Conservation (phyloP, 805 yeast species). For the Saturnispora mendoncae region DNA sequence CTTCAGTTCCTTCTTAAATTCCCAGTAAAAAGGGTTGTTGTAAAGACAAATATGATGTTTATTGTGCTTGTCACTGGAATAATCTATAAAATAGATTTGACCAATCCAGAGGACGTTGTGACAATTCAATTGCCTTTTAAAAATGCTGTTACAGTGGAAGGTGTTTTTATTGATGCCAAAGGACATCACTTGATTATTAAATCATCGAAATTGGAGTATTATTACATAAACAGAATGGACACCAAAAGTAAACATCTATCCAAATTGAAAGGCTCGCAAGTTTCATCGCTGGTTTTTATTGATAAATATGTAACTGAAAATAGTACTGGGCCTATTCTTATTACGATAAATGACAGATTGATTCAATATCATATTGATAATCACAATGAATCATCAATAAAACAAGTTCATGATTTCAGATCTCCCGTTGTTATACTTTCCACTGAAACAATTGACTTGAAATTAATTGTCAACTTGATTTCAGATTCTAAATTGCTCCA, state of each 20-base stretch:
- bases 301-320: constrained; percentile 19
- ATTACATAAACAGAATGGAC: constrained; percentile 36
- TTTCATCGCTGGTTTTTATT: constrained; percentile 35
- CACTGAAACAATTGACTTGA: neutral
- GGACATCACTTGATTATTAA: constrained; percentile 47
- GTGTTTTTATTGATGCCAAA: constrained; percentile 40
- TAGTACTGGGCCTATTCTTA: constrained; percentile 38
- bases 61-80: constrained; percentile 44
- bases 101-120: constrained; percentile 52
- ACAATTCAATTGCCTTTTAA: constrained; percentile 26
- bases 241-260: constrained; percentile 34
- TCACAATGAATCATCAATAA: constrained; percentile 33
- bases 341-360: constrained; percentile 44
- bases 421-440: neutral
- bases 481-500: neutral
- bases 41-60: constrained; percentile 45
- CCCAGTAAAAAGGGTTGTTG: constrained; percentile 41
- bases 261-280: constrained; percentile 38
- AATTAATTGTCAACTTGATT: neutral
- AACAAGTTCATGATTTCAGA: constrained; percentile 12
- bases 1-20: constrained; percentile 26
- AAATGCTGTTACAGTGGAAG: constrained; percentile 21
- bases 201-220: constrained; percentile 38
- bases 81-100: constrained; percentile 57
- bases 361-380: constrained; percentile 40